Evolutionary conservation across 169 alveolate species (phyloP).

Genomic region (Cryptosporidium ubiquitum): DNA sequence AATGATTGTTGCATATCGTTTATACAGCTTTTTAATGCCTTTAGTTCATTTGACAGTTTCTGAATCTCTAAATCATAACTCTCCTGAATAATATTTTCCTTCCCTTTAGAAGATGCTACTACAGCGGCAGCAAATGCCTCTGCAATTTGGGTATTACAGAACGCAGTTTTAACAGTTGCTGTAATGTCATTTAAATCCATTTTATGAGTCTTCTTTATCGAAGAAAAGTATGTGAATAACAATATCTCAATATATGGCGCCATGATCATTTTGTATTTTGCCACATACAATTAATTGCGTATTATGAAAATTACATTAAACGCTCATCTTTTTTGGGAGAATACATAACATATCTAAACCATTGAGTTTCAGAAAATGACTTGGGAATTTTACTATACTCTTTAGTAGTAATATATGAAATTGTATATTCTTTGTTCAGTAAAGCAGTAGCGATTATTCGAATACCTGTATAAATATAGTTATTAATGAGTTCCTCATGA

Average conservation of each 20-base stretch:
- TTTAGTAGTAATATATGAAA: not conserved
- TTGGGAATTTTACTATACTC: slow-evolving; percentile 46
- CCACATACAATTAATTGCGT: slow-evolving; percentile 3
- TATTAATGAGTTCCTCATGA: not conserved
- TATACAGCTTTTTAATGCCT: not conserved
- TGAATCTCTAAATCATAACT: slow-evolving; percentile 28
- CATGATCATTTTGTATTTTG: not conserved
- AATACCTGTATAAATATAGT: slow-evolving; percentile 13
- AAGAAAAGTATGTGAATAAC: too few species aligned
- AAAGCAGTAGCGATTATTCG: slow-evolving; percentile 14
- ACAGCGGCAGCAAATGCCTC: slow-evolving; percentile 75
- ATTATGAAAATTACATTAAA: not conserved
- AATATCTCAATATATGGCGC: not conserved
- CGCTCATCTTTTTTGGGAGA: not conserved
- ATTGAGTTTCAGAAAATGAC: not conserved
- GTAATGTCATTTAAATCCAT: slow-evolving; percentile 48
- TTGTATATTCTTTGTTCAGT: not conserved
- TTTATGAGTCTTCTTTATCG: not conserved
- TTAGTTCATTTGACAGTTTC: slow-evolving; percentile 35
- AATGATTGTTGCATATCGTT: slow-evolving; percentile 4
- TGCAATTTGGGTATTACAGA: slow-evolving; percentile 54
- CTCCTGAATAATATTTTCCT: slow-evolving; percentile 13
- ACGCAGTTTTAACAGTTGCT: slow-evolving; percentile 68
- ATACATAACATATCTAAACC: slow-evolving; percentile 60
- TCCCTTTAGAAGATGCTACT: slow-evolving; percentile 52